These are phyloP conservation scores for Marasmius oreades DNA, from an alignment of 1,284 basidiomycete genomes.

Conservation along the genomic window DNA sequence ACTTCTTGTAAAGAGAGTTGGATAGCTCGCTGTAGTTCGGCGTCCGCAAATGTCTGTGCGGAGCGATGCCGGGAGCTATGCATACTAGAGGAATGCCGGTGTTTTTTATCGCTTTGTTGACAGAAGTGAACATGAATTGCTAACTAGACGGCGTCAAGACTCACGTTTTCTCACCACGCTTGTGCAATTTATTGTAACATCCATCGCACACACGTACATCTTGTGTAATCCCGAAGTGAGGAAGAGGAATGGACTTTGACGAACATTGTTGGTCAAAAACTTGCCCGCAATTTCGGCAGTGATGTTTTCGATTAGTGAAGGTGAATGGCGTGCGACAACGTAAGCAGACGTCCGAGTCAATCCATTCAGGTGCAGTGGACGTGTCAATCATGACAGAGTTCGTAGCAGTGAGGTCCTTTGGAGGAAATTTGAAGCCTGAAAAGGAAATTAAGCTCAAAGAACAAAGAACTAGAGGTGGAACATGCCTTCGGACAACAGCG, in stretches of 20 bases:
- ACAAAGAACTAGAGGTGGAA: constrained; percentile 5
- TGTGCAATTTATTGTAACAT: constrained; percentile 75
- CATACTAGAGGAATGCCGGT: constrained; percentile 49
- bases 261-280: constrained; percentile 97
- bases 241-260: constrained; percentile 79
- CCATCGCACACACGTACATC: constrained; percentile 94
- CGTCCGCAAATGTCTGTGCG: constrained; percentile 72
- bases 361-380: constrained; percentile 91
- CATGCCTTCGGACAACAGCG: constrained; percentile 72
- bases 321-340: constrained; percentile 90
- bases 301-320: constrained; percentile 97
- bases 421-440: constrained; percentile 79
- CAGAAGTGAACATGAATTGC: too few relatives aligned
- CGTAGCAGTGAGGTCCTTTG: constrained; percentile 65
- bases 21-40: constrained; percentile 92
- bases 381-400: constrained; percentile 86
- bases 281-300: constrained; percentile 97
- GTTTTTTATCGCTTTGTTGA: constrained; percentile 20
- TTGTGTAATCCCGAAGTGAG: constrained; percentile 92
- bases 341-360: constrained; percentile 93
- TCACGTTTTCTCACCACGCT: constrained; percentile 52
- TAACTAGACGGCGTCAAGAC: constrained; percentile 29
- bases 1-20: constrained; percentile 85
- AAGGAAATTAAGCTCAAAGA: constrained; percentile 3
- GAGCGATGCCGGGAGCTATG: constrained; percentile 46